Evolutionary conservation across 805 yeast genomes (phyloP), one percentile per base, ranked within the genome.

Genomic region (Cyberlindnera saturnus): DNA sequence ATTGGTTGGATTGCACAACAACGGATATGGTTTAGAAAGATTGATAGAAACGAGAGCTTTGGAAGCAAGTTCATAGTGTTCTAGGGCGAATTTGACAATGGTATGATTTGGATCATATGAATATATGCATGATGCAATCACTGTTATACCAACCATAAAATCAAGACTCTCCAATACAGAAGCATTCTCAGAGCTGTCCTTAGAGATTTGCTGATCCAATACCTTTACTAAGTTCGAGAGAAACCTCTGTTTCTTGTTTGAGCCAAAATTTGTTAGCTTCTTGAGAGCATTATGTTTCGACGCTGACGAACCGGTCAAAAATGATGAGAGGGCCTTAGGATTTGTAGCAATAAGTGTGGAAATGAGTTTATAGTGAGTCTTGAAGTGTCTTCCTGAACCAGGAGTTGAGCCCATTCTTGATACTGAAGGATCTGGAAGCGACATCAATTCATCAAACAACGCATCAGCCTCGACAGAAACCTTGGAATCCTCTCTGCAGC

Each of bases 371-470:
- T 56, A 61, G 9, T 62, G 65, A 34, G 52, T 53, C 52, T 40
- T 60, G 42, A 51, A 56, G 51, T 42, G 58, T 43, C 51, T 55
- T 30, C 48, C 43, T 16, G 42, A n/a, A 5, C 40, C 35, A 10
- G 41, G 49, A 11, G 11, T 30, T 5, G 53, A 34, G 3, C 45
- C 17, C 6, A 18, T 29, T 17, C 34, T 34, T 0, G 44, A 32
- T 3, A 47, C 26, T 47, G 49, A 49, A 43, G 42, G 40, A 23
- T 57, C 74, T 4, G 62, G 48, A 7, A 53, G 42, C 35, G 56
- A 59, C 37, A 53, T 47, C 6, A 64, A 37, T n/a, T 56, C 51
- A 31, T 70, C 75, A 49, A 69, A 69, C n/a, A 70, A 43, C 0
- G 51, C 32, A 18, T 65, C 71, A 6, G 64, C 63, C 38, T 60